Percentiles rank a stretch among this genome's conserved stretches.
These are phyloP conservation scores for Tanacetum coccineum DNA, from an alignment of 129 eudicot species.

Conservation along the genomic window DNA sequence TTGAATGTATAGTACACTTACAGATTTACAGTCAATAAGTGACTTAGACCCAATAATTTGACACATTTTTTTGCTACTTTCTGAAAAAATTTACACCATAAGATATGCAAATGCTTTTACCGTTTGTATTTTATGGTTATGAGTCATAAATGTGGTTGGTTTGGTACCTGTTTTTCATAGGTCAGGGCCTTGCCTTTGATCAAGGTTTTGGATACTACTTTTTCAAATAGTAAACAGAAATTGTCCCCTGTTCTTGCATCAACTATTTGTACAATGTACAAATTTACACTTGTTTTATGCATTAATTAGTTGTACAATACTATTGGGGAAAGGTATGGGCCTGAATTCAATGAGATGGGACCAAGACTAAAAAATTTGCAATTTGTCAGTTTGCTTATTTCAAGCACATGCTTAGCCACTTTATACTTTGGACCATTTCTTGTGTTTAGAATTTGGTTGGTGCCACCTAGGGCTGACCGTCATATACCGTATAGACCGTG, in stretches of 20 bases:
- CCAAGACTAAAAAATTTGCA: constrained; percentile 13
- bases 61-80: constrained; percentile 3
- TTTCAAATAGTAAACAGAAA: constrained; percentile 13
- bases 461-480: too few species aligned
- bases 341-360: not conserved
- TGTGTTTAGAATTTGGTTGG: not conserved
- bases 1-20: too few species aligned
- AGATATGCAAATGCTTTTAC: too few species aligned
- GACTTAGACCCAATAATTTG: too few species aligned
- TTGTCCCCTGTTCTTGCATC: constrained; percentile 21
- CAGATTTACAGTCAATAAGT: too few species aligned
- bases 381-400: constrained; percentile 16
- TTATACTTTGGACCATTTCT: constrained; percentile 13
- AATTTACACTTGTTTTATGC: constrained; percentile 2
- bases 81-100: not conserved
- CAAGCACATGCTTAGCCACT: constrained; percentile 17
- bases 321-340: not conserved
- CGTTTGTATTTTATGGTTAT: too few species aligned
- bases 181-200: constrained; percentile 16
- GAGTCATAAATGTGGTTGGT: constrained; percentile 21
- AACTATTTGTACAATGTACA: constrained; percentile 14
- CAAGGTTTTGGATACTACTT: constrained; percentile 16
- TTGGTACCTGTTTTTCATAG: constrained; percentile 5
- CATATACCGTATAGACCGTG: too few species aligned
- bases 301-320: constrained; percentile 11